These are phyloP conservation scores for Tolypocladium paradoxum DNA, from an alignment of 2,329 filamentous ascomycete species.

Conservation along the genomic window DNA sequence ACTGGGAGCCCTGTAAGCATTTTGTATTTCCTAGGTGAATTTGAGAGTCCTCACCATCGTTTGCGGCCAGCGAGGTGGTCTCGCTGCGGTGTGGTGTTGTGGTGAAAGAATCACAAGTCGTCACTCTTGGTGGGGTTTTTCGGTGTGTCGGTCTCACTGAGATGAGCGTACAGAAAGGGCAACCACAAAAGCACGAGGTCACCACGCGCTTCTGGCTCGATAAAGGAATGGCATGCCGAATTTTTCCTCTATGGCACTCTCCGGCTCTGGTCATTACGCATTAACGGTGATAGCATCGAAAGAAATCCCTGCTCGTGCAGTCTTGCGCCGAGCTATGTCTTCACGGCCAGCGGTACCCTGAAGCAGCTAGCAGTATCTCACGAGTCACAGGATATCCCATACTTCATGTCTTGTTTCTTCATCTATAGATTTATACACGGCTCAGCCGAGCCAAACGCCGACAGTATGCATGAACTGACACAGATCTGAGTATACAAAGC, in stretches of 20 bases:
- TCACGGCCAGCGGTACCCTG: too few relatives aligned
- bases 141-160: background rate
- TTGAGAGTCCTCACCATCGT: background rate
- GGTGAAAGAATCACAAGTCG: background rate
- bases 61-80: background rate
- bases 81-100: background rate
- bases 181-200: background rate
- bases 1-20: constrained; percentile 40
- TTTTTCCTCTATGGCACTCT: background rate
- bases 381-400: background rate
- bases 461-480: constrained; percentile 19
- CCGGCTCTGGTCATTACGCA: background rate
- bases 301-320: background rate
- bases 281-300: background rate
- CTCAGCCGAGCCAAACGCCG: constrained; percentile 21
- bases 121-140: background rate
- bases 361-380: background rate
- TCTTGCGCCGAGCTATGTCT: background rate
- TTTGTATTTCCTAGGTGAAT: background rate
- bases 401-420: constrained; percentile 1
- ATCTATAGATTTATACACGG: constrained; percentile 16
- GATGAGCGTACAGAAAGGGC: background rate
- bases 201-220: background rate
- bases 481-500: constrained; percentile 19
- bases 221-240: too few relatives aligned